Conservation (phyloP, 31 red algal genomes). For the Endocladia muricata region DNA sequence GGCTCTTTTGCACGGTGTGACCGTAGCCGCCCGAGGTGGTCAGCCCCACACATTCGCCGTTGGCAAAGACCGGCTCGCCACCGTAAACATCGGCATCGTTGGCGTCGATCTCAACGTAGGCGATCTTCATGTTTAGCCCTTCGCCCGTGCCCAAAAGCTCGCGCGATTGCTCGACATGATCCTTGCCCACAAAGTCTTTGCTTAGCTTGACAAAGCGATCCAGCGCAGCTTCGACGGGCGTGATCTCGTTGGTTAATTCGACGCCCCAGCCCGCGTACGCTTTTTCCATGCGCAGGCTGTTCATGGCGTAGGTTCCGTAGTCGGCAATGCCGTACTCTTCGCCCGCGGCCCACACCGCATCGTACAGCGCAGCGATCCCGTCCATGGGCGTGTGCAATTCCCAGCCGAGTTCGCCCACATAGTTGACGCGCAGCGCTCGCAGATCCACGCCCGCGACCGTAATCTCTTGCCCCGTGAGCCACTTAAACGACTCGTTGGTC, state of each 20-base stretch:
- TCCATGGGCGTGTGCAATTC: background rate
- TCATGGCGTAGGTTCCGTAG: background rate
- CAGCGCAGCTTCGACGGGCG: background rate
- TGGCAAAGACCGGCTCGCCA: slow-evolving; percentile 1
- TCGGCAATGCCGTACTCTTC: background rate
- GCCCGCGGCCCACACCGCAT: background rate
- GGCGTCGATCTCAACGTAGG: background rate
- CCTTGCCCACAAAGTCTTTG: background rate
- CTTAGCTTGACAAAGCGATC: background rate
- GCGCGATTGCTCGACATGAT: too few relatives aligned
- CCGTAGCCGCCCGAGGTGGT: background rate
- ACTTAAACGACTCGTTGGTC: background rate
- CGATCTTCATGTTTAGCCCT: background rate
- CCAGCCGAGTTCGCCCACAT: background rate
- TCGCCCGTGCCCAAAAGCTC: background rate
- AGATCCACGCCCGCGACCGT: background rate
- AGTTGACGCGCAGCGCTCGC: background rate
- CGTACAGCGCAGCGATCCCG: background rate
- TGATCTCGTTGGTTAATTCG: background rate
- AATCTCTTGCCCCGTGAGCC: background rate
- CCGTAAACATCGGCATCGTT: background rate
- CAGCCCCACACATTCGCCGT: background rate
- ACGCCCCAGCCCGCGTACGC: background rate
- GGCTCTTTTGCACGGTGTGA: background rate
- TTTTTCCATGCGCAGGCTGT: background rate